Base-by-base conservation (phyloP, 1,139 yeast species). In the Blastobotrys raffinosifermentans region DNA sequence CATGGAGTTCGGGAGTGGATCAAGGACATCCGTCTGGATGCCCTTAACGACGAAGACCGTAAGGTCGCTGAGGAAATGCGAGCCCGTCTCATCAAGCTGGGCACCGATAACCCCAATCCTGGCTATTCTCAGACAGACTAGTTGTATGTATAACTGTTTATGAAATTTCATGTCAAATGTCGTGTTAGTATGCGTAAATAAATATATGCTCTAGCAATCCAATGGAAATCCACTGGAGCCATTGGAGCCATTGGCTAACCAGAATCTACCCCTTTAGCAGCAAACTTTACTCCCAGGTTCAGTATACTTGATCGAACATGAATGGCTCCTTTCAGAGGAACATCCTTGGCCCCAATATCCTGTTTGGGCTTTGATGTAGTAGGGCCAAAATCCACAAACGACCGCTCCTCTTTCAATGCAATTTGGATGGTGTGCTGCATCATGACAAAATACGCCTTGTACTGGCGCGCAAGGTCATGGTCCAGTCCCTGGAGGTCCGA, bases 1-100 rank as follows among this genome's bases (percentile, higher is more conserved):
- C 77, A 72, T 47, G 79, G 77, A 0, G 76, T 72, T 5, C 71
- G 67, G 5, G 63, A 64, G 26, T 73, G 79, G 79, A 38, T 37
- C n/a, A 20, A 32, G 15, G 19, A 32, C 4, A 22, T 40, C 10
- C 34, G 38, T 23, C 38, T 40, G n/a, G 30, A 38, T 13, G 35
- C 30, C 19, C 17, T 41, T 26, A 10, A 20, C 4, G 31, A 27
- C 9, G 41, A 25, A 10, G 41, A 41, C 21, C 20, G 26, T 10
- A 20, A 26, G 10, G 35, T 31, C 27, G 44, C 44, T 17, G 19
- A 14, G 9, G 36, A 14, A 2, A 41, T 41, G 44, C 21, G 44
- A 9, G 41, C 38, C 19, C 31, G 44, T 9, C 30, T 41, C 10
- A 20, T 41, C 18, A 23, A 26, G 20, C 26, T 41, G 35, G 44